Evolutionary conservation across 1,139 yeast species (phyloP), one percentile per base, ranked within the genome.

Genomic region (Pichia sp.): DNA sequence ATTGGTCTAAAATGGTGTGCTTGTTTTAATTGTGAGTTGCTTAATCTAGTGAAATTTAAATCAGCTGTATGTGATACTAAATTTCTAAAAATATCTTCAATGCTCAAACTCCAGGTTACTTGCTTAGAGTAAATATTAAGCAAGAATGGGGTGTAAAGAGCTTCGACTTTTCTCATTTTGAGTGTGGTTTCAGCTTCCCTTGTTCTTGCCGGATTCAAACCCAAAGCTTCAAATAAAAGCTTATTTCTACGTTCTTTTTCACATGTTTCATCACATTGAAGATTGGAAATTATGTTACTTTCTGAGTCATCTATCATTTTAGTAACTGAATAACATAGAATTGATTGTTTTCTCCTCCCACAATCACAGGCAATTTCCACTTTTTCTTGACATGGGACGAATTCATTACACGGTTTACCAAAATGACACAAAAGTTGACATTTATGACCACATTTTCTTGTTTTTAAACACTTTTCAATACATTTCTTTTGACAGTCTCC

Each of bases 1-100:
- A 89, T 87, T 16, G 90, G 82, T 22, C 82, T 80, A 66, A 89
- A 86, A 61, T 80, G 81, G 54, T 76, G 68, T 0, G 74, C 63
- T 26, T 66, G 64, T 45, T 67, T 65, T 2, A 48, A 29, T 38
- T 47, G 42, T 2, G 45, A 37, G 23, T 47, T 50, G 7, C 29
- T 27, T 35, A 50, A 23, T 8, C 30, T 23, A 18, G n/a, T 41
- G 22, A 47, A 44, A 11, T 16, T 29, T 12, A 49, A 43, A 9
- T 50, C 49, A 2, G 45, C 26, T 3, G 50, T 42, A 24, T 41
- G 25, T 30, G 51, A 39, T 27, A 50, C 22, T n/a, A 50, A 42
- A 22, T 48, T 32, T 20, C 72, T 65, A 41, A 87, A 63, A 26
- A 72, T 67, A 1, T 60, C 58, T 64, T 86, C 95, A 41, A 85